Percentiles rank a stretch among this genome's conserved stretches.
phyloP scores from a whole-genome alignment of 2,329 filamentous ascomycete genomes.

The Seiridium unicorne region DNA sequence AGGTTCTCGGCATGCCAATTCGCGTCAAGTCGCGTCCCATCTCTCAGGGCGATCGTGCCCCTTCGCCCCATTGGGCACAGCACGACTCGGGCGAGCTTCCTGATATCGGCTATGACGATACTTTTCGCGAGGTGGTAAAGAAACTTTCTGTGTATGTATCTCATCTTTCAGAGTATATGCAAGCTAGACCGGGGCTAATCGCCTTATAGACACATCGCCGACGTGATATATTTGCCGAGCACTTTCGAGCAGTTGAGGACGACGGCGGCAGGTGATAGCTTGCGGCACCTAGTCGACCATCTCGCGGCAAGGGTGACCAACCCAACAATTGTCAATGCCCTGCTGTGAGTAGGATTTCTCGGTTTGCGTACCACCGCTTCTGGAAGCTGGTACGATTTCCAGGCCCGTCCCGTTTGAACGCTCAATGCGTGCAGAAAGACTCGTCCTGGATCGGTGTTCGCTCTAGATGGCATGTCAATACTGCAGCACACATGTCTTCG shows the following conservation, averaged over 20 bases:
- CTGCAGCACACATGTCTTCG: not conserved
- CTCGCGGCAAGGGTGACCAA: conserved; percentile 64
- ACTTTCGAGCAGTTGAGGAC: conserved; percentile 74
- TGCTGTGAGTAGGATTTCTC: conserved; percentile 56
- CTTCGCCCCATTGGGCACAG: conserved; percentile 30
- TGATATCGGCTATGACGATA: conserved; percentile 55
- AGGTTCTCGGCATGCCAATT: conserved; percentile 30
- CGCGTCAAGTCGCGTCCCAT: conserved; percentile 38
- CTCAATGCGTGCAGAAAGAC: no score
- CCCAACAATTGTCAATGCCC: conserved; percentile 67
- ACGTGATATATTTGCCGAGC: conserved; percentile 62
- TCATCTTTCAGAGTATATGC: not conserved
- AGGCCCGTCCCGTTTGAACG: no score
- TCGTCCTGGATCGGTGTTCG: no score
- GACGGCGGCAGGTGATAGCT: conserved; percentile 58
- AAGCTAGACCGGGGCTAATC: not conserved
- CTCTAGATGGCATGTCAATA: not conserved
- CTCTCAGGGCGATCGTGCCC: conserved; percentile 28
- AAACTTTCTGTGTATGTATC: conserved; percentile 59
- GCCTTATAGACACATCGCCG: conserved; percentile 54
- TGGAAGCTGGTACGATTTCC: not conserved
- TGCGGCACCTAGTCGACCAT: conserved; percentile 61
- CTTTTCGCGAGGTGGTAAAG: conserved; percentile 63
- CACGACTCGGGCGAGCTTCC: conserved; percentile 41
- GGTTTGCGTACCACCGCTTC: not conserved